Evolutionary conservation across 2,329 filamentous ascomycete genomes (phyloP), one percentile per base, ranked within the genome.

Genomic region (Exophiala sp.): DNA sequence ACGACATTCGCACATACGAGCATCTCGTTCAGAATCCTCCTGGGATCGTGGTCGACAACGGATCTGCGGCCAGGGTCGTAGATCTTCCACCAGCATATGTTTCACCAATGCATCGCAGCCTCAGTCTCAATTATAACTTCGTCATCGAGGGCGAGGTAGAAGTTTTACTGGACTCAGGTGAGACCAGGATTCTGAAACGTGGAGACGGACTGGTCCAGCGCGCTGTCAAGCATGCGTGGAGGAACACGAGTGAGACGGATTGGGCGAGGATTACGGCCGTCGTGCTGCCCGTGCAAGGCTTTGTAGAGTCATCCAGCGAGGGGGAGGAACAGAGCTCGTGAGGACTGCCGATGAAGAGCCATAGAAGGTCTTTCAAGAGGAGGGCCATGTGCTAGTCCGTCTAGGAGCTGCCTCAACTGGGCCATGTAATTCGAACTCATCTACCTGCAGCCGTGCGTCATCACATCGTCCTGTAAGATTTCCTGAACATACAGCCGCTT

Each of bases 201-300:
- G 80, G 80, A 2, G 80, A 83, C 61, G 65, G 80, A 12, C 73
- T 73, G 7, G 74, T 83, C 18, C 79, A 83, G 66, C 68, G 80
- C 32, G 78, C 72, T 1, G 68, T 67, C 2, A 67, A 63, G 32
- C 67, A 69, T 61, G 65, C 65, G 20, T 75, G 72, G 72, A 60
- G 64, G 36, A 74, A 74, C 54, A 60, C 14, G 59, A 70, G 51
- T 66, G 18, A 51, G 24, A 55, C 47, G 5, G 38, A 47, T 20
- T 61, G 56, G 55, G 36, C 36, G n/a, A 51, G 58, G 29, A 57
- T 60, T 32, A 44, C 48, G n/a, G 48, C 48, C 10, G 38, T 51
- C 7, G 48, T 51, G 40, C 18, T 41, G 16, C 45, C 45, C 9
- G 33, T 47, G 2, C 32, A 47, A 16, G n/a, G 38, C 18, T 16